These are phyloP conservation scores for Coprinopsis marcescibilis DNA, from an alignment of 768 basidiomycete genomes.

Conservation along the genomic window DNA sequence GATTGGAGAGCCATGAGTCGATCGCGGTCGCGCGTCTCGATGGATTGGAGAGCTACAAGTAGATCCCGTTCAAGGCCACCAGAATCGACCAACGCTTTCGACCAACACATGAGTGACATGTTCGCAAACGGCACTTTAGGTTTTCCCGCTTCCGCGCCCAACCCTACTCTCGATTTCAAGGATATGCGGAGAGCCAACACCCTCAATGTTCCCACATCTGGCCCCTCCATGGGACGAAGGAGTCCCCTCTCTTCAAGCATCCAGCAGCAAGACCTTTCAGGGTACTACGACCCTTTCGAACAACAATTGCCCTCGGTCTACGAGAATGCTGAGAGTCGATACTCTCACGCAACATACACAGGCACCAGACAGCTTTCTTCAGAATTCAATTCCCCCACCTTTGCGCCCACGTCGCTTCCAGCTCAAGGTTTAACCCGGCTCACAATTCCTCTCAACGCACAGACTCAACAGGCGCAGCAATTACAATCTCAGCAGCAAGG, in stretches of 20 bases:
- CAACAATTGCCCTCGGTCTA: conserved; percentile 36
- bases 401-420: conserved; percentile 71
- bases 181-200: conserved; percentile 17
- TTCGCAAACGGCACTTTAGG: conserved; percentile 1
- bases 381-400: conserved; percentile 39
- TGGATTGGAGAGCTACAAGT: conserved; percentile 85
- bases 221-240: conserved; percentile 40
- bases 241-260: conserved; percentile 37
- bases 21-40: conserved; percentile 83
- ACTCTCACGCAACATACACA: conserved; percentile 14
- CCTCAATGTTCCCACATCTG: conserved; percentile 39
- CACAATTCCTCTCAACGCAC: conserved; percentile 28
- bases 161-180: conserved; percentile 4
- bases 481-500: conserved; percentile 28
- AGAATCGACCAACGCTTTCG: conserved; percentile 42
- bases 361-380: conserved; percentile 25
- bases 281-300: conserved; percentile 20
- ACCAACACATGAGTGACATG: conserved; percentile 26
- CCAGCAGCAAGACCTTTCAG: conserved; percentile 9
- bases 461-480: conserved; percentile 33
- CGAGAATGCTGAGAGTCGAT: conserved; percentile 24
- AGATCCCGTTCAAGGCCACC: conserved; percentile 76
- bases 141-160: not conserved
- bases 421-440: conserved; percentile 47
- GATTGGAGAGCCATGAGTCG: conserved; percentile 92